A percentile compares a stretch with the other conserved stretches of the same genome.
Conservation (phyloP, 129 eudicot species). For the Kitagawia praeruptora region DNA sequence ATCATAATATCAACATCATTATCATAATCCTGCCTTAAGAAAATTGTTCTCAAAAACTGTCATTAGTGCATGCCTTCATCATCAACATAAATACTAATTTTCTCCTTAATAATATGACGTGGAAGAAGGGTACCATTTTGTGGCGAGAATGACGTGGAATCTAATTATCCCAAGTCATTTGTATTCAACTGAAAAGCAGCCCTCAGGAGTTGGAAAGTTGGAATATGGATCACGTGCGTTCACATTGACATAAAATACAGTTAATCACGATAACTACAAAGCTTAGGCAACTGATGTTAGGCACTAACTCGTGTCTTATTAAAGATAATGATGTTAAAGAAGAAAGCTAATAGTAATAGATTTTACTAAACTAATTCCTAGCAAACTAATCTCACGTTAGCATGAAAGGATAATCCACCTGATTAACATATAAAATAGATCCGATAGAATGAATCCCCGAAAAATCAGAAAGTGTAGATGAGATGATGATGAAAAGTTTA, state of each 20-base stretch:
- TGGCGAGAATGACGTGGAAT: slow-evolving; percentile 7
- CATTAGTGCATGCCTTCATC: background rate
- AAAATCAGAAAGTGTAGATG: background rate
- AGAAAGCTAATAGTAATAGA: background rate
- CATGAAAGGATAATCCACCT: background rate
- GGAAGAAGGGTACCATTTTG: background rate
- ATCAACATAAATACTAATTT: background rate
- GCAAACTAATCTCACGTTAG: background rate
- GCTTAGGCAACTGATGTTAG: background rate
- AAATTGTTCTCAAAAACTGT: background rate
- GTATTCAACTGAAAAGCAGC: background rate
- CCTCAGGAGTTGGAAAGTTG: background rate
- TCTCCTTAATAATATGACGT: background rate
- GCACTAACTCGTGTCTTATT: background rate
- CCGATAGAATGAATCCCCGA: background rate
- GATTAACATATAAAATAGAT: background rate
- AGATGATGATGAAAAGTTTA: slow-evolving; percentile 5
- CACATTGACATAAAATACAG: background rate
- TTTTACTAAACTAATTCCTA: background rate
- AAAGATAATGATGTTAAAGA: background rate
- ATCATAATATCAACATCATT: background rate
- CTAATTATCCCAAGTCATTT: slow-evolving; percentile 8
- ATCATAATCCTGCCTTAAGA: background rate
- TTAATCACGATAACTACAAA: background rate
- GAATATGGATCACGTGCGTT: background rate